Percentiles rank a stretch among this genome's conserved stretches.
phyloP scores from a whole-genome alignment of 2,329 filamentous ascomycete species.

The Paecilomyces variotii region DNA sequence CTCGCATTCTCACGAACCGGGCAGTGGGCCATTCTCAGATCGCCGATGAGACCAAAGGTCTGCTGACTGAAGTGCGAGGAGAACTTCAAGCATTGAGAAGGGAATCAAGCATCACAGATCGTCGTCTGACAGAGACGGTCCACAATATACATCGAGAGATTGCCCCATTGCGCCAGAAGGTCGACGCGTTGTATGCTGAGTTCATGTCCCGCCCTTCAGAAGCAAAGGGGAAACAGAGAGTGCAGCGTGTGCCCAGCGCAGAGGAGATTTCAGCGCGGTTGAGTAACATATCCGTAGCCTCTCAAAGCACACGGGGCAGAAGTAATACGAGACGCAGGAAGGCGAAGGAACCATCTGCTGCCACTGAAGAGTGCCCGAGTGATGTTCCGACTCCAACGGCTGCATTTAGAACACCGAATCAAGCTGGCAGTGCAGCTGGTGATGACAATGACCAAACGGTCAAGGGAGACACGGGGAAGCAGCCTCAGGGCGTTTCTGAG shows the following conservation, averaged over 20 bases:
- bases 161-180: not conserved
- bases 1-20: slow-evolving; percentile 8
- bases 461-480: not conserved
- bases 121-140: not conserved
- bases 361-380: slow-evolving; percentile 1
- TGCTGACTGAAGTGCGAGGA: slow-evolving; percentile 6
- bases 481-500: not conserved
- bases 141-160: not conserved
- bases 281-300: not conserved
- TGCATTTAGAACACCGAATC: not conserved
- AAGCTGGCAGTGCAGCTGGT: not conserved
- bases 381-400: slow-evolving; percentile 1
- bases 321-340: not conserved
- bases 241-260: not conserved
- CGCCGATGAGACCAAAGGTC: slow-evolving; percentile 6
- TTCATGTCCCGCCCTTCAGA: not conserved
- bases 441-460: slow-evolving; percentile 1
- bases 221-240: not conserved
- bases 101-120: not conserved
- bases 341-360: not conserved
- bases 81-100: slow-evolving; percentile 4
- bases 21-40: slow-evolving; percentile 9
- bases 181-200: not conserved
- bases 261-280: not conserved
- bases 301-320: not conserved